Evolutionary conservation across 495 filamentous ascomycete species (phyloP).

Genomic region (Xylaria venustula): DNA sequence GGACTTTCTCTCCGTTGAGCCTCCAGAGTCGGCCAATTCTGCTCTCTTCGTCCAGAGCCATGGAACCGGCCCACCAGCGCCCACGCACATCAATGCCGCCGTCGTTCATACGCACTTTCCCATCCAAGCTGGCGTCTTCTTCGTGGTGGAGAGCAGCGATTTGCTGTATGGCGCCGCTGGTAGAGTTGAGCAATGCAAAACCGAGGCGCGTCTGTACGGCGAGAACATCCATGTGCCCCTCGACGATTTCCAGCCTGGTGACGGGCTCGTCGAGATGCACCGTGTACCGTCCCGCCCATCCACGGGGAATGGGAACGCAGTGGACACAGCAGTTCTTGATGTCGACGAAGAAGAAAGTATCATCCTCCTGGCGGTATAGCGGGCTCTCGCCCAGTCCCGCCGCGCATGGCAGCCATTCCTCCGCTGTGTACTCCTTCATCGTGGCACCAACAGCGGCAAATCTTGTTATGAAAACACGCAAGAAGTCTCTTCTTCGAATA

Average conservation of each 20-base stretch:
- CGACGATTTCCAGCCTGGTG: slow-evolving; percentile 8
- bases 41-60: slow-evolving; percentile 18
- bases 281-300: slow-evolving; percentile 2
- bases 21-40: slow-evolving; percentile 9
- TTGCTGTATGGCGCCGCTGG: slow-evolving; percentile 25
- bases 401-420: slow-evolving; percentile 17
- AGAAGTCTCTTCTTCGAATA: too few relatives aligned
- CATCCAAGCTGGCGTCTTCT: slow-evolving; percentile 18
- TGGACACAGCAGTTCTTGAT: slow-evolving; percentile 18
- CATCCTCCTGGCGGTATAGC: slow-evolving; percentile 13
- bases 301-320: slow-evolving; percentile 5
- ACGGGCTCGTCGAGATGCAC: slow-evolving; percentile 11
- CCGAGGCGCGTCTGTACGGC: slow-evolving; percentile 15
- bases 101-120: slow-evolving; percentile 28
- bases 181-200: slow-evolving; percentile 22
- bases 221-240: not conserved
- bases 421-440: slow-evolving; percentile 12
- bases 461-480: not conserved
- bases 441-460: not conserved
- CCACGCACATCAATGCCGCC: slow-evolving; percentile 22
- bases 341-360: slow-evolving; percentile 21
- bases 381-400: slow-evolving; percentile 17
- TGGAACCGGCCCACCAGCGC: slow-evolving; percentile 26
- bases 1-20: slow-evolving; percentile 15
- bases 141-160: slow-evolving; percentile 20